phyloP scores from a whole-genome alignment of 768 basidiomycete genomes.

The Phanerochaete sordida region DNA sequence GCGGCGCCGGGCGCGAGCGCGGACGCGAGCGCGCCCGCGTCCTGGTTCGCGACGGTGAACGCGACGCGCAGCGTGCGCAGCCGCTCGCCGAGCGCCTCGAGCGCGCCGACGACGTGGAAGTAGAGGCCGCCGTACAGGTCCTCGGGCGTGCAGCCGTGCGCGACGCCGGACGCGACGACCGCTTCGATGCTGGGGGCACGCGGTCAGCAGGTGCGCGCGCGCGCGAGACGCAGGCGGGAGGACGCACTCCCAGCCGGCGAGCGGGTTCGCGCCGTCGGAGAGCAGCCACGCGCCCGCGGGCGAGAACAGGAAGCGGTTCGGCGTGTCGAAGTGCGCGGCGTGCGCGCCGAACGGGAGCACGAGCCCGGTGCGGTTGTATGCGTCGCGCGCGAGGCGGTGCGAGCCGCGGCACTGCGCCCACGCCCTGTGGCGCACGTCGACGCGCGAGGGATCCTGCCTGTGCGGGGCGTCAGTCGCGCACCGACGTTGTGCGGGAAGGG shows the following conservation, averaged over 20 bases:
- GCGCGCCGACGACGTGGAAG: slow-evolving; percentile 39
- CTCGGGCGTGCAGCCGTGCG: slow-evolving; percentile 34
- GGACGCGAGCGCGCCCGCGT: slow-evolving; percentile 39
- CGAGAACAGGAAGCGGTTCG: slow-evolving; percentile 46
- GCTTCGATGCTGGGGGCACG: slow-evolving; percentile 30
- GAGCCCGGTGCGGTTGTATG: slow-evolving; percentile 38
- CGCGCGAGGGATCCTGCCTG: slow-evolving; percentile 29
- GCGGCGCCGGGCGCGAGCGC: slow-evolving; percentile 12
- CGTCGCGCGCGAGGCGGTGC: slow-evolving; percentile 41
- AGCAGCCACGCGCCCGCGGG: slow-evolving; percentile 43
- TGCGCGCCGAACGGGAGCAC: slow-evolving; percentile 47
- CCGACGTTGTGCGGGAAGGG: background rate
- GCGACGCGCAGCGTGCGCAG: slow-evolving; percentile 30
- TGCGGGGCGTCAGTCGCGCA: background rate
- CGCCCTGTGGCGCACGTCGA: slow-evolving; percentile 40
- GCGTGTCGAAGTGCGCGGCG: slow-evolving; percentile 35
- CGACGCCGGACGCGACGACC: slow-evolving; percentile 36
- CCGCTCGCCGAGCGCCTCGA: slow-evolving; percentile 33
- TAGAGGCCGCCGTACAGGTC: slow-evolving; percentile 51
- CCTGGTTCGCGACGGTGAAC: slow-evolving; percentile 32
- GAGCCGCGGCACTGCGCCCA: slow-evolving; percentile 33
- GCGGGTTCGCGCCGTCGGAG: slow-evolving; percentile 38
- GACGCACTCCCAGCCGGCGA: slow-evolving; percentile 47
- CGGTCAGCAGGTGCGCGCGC: background rate
- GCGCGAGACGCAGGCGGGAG: background rate